Evolutionary conservation across 1,284 basidiomycete species (phyloP).

Genomic region (Moniliella sp.): DNA sequence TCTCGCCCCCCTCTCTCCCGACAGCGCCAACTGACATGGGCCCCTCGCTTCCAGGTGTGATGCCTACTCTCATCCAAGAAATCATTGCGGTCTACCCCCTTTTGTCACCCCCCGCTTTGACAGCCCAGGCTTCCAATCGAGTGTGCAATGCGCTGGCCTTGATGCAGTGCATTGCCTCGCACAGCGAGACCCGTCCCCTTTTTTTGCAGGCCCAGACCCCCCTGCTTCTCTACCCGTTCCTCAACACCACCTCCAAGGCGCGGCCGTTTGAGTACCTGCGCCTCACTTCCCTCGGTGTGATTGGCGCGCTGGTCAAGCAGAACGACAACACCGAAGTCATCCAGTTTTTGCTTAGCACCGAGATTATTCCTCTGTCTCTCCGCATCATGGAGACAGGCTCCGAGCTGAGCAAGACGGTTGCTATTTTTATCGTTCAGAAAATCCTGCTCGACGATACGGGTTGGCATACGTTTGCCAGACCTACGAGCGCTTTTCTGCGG

Average conservation of each 20-base stretch:
- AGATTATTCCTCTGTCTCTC: constrained; percentile 95
- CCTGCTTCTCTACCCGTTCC: constrained; percentile 91
- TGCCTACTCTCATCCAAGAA: constrained; percentile 93
- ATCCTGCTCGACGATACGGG: constrained; percentile 94
- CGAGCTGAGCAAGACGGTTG: constrained; percentile 95
- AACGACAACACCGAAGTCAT: constrained; percentile 98
- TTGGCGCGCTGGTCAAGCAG: constrained; percentile 80
- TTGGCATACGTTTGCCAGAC: constrained; percentile 97
- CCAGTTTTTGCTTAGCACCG: constrained; percentile 92
- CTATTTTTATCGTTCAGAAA: constrained; percentile 99
- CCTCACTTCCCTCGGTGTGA: constrained; percentile 87
- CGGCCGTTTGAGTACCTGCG: constrained; percentile 95
- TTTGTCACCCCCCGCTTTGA: constrained; percentile 80
- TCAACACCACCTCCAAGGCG: constrained; percentile 98
- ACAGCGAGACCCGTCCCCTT: constrained; percentile 25
- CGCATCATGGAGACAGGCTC: constrained; percentile 99
- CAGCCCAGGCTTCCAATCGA: constrained; percentile 92
- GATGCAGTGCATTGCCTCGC: constrained; percentile 65
- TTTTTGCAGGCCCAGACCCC: constrained; percentile 68
- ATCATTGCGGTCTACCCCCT: constrained; percentile 96
- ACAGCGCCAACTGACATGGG: neutral
- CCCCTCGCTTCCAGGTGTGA: constrained; percentile 57
- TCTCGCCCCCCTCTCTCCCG: neutral
- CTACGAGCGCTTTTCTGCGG: constrained; percentile 95
- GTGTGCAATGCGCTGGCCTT: constrained; percentile 96